Conservation (phyloP, 129 eudicot species). For the Arctium lappa region DNA sequence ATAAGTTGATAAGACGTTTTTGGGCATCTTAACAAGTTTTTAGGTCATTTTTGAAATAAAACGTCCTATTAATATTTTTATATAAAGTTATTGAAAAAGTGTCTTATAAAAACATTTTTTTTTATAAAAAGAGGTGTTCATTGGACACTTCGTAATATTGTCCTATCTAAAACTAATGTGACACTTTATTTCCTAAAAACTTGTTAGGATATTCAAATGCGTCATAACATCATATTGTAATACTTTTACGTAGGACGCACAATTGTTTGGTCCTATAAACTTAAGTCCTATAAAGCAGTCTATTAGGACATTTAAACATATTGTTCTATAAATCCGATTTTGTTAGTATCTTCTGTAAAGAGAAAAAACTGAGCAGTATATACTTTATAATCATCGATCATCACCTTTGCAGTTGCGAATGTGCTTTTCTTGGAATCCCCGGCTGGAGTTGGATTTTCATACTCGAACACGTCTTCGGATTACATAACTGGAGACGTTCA, state of each 20-base stretch:
- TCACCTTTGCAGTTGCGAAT: constrained; percentile 51
- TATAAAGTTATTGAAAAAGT: not conserved
- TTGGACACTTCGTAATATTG: not conserved
- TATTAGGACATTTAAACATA: not conserved
- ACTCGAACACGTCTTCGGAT: constrained; percentile 51
- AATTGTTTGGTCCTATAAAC: not conserved
- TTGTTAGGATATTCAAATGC: not conserved
- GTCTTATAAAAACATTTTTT: not conserved
- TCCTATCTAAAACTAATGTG: not conserved
- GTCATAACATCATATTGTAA: not conserved
- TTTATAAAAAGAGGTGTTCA: not conserved
- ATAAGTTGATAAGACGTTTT: not conserved
- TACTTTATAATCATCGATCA: not conserved
- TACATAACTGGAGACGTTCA: constrained; percentile 37
- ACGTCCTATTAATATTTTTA: not conserved
- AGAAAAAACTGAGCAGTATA: not conserved
- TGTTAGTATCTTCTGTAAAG: not conserved
- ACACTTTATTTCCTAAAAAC: not conserved
- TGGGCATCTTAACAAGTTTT: not conserved
- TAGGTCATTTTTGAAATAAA: not conserved
- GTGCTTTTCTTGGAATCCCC: constrained; percentile 63
- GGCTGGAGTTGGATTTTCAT: constrained; percentile 70
- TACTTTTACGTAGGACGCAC: not conserved
- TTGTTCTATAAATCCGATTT: not conserved
- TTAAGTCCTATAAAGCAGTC: not conserved